Percentiles rank a stretch among this genome's conserved stretches.
These are phyloP conservation scores for Meredithiella fracta DNA, from an alignment of 2,329 filamentous ascomycete species.

Conservation along the genomic window DNA sequence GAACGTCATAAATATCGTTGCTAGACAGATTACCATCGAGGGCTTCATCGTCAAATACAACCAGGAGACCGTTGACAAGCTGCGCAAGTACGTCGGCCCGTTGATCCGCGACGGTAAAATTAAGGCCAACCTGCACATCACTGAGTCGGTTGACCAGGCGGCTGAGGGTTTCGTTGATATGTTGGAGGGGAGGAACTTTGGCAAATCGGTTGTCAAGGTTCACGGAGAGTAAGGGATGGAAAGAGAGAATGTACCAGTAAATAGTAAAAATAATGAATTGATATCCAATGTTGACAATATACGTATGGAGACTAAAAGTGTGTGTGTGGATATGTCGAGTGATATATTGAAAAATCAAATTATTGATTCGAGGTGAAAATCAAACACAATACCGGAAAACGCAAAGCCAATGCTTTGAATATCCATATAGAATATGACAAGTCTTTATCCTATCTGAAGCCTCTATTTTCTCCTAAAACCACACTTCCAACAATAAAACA, in stretches of 20 bases:
- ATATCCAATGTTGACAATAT: not conserved
- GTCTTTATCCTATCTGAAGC: not conserved
- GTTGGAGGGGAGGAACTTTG: constrained; percentile 65
- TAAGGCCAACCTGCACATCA: constrained; percentile 52
- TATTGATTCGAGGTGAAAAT: too few species aligned
- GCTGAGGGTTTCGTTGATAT: constrained; percentile 58
- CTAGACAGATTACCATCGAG: constrained; percentile 51
- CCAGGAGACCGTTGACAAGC: constrained; percentile 57
- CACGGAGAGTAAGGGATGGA: constrained; percentile 12
- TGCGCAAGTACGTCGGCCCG: constrained; percentile 42
- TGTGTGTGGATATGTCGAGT: too few species aligned
- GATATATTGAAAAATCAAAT: too few species aligned
- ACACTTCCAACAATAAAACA: too few species aligned
- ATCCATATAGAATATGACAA: not conserved
- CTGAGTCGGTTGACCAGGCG: constrained; percentile 64
- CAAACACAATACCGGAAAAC: too few species aligned
- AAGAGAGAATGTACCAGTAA: not conserved
- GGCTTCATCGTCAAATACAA: constrained; percentile 64
- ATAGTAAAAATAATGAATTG: not conserved
- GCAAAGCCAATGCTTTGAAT: too few species aligned
- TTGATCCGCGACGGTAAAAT: constrained; percentile 55
- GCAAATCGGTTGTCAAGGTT: constrained; percentile 67
- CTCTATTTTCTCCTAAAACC: not conserved
- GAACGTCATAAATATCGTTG: constrained; percentile 48
- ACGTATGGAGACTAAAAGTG: too few species aligned